Percentiles rank a stretch among this genome's conserved stretches.
Conservation (phyloP, 2,329 filamentous ascomycete species). For the Beauveria sp. region DNA sequence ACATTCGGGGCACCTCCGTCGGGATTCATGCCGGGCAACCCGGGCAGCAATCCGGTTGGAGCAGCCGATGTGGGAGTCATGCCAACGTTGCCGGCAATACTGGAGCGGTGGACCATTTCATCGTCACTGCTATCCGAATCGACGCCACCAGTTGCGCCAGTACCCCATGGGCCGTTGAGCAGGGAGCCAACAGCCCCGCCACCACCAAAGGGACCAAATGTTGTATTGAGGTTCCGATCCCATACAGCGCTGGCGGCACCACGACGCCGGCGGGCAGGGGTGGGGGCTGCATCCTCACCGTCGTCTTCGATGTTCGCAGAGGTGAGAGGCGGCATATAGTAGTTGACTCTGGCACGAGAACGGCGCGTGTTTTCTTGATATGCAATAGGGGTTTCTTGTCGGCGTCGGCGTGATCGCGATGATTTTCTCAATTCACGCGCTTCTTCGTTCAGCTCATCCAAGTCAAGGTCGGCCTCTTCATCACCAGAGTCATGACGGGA, state of each 20-base stretch:
- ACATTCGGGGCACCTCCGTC: constrained; percentile 61
- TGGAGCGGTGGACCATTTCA: constrained; percentile 62
- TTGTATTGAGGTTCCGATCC: constrained; percentile 81
- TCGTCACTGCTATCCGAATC: constrained; percentile 98
- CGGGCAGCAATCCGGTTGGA: constrained; percentile 37
- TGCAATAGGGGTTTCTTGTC: constrained; percentile 47
- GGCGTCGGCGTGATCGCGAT: constrained; percentile 43
- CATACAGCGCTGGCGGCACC: constrained; percentile 51
- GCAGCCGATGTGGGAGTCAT: constrained; percentile 50
- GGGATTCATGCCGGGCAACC: constrained; percentile 30
- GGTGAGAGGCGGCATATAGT: constrained; percentile 70
- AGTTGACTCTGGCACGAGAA: constrained; percentile 62
- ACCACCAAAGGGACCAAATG: constrained; percentile 87
- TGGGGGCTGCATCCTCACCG: constrained; percentile 58
- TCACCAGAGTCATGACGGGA: constrained; percentile 48
- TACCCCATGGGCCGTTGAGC: constrained; percentile 66
- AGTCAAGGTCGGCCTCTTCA: constrained; percentile 51
- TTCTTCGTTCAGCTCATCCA: constrained; percentile 59
- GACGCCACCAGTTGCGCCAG: constrained; percentile 65
- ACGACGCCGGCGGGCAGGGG: constrained; percentile 61
- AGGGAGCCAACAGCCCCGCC: constrained; percentile 66
- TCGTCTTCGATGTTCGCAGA: constrained; percentile 61
- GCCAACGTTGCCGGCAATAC: constrained; percentile 50
- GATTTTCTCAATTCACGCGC: constrained; percentile 52
- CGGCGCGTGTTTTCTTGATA: constrained; percentile 50